These are phyloP conservation scores for Ogataea pignaliae DNA, from an alignment of 805 yeast genomes.

Conservation along the genomic window DNA sequence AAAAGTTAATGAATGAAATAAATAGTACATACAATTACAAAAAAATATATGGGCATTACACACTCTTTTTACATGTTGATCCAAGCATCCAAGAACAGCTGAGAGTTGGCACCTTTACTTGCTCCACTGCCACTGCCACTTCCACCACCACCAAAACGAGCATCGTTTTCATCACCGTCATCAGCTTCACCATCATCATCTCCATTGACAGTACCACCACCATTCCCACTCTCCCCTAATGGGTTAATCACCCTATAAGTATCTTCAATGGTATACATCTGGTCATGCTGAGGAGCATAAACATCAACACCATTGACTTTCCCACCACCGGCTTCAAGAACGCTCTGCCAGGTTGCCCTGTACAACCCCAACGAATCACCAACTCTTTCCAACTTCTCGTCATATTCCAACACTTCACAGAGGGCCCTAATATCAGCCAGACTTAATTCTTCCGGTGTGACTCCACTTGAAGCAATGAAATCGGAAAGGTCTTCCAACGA, in stretches of 20 bases:
- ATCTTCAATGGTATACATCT: constrained; percentile 28
- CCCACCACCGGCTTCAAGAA: constrained; percentile 62
- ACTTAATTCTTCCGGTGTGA: constrained; percentile 78
- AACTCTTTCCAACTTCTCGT: constrained; percentile 73
- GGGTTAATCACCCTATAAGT: constrained; percentile 27
- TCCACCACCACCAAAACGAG: constrained; percentile 8
- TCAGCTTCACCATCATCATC: constrained; percentile 13
- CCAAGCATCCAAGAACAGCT: constrained; percentile 29
- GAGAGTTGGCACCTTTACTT: constrained; percentile 5
- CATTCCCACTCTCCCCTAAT: constrained; percentile 9
- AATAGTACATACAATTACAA: too few relatives aligned
- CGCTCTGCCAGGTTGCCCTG: constrained; percentile 80
- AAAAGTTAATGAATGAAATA: too few relatives aligned
- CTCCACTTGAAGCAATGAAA: constrained; percentile 66
- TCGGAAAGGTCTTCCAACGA: constrained; percentile 69
- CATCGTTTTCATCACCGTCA: constrained; percentile 10
- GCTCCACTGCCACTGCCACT: constrained; percentile 1
- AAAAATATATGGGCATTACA: too few relatives aligned
- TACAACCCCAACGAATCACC: constrained; percentile 36
- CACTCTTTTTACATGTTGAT: constrained; percentile 21
- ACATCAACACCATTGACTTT: constrained; percentile 24
- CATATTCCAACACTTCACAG: constrained; percentile 84
- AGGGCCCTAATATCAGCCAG: constrained; percentile 70
- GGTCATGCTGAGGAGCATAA: constrained; percentile 25
- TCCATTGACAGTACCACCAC: background rate